Base-by-base conservation (phyloP, 2,329 filamentous ascomycete genomes). In the Colletotrichum eleusines region DNA sequence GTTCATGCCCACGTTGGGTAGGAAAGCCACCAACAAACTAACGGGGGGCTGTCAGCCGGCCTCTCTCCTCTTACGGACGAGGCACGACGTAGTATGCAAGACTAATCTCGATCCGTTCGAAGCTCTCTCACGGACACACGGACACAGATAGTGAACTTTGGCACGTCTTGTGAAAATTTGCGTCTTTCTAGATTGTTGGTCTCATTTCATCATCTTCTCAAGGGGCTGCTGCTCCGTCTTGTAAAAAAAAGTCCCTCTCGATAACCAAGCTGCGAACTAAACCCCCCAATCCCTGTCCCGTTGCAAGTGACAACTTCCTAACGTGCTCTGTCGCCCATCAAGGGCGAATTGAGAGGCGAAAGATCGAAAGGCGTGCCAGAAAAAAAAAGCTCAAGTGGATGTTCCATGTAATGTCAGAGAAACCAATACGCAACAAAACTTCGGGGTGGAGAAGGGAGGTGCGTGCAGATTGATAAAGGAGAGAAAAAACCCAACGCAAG, bases 341-440 rank as follows among this genome's bases (percentile, higher is more conserved):
- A 71, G 68, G 38, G 51, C 48, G 20, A n/a, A 23, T 40, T n/a
- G 44, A 20, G 28, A 14, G 9, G 38, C 18, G 14, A 1, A 33
- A 23, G 31, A 26, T 11, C 23, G n/a, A 51, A 9, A 46, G 38
- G 50, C 35, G 62, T 59, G 64, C 64, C 42, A n/a, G 42, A 68
- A 23, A 67, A 60, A 51, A 57, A 28, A 61, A 70, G 50, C 51
- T 23, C 63, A 57, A 46, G 33, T 26, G 66, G 44, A 26, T 26
- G 68, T 63, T 58, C 64, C 51, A 28, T 46, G 51, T 71, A 51
- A 71, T 71, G 67, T 40, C 44, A 58, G 57, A 71, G 35, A 66
- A 67, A 28, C n/a, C 8, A 50, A 61, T 66, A 68, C 44, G 63
- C 38, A 63, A 54, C 42, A 38, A 38, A 48, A 63, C 35, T 33